Percentiles rank a stretch among this genome's conserved stretches.
Conservation (phyloP, 768 basidiomycete genomes). For the Tulasnella sp. region DNA sequence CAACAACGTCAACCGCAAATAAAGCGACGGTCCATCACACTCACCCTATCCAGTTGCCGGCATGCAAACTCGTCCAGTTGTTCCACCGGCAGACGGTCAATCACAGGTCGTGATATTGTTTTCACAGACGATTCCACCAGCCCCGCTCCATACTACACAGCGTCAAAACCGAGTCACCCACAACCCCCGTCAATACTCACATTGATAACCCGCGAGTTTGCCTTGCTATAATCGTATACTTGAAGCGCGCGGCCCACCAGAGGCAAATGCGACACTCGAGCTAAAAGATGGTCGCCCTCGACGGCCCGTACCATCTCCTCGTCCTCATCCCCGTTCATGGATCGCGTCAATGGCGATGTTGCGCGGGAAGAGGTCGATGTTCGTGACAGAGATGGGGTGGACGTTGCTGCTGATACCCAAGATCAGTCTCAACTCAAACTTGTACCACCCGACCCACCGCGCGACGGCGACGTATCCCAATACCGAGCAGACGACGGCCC, state of each 20-base stretch:
- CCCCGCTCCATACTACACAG: constrained; percentile 63
- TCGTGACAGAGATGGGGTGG: constrained; percentile 20
- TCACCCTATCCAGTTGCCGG: constrained; percentile 69
- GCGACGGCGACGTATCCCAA: background rate
- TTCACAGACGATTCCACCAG: constrained; percentile 79
- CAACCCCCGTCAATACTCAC: constrained; percentile 30
- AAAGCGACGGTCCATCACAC: constrained; percentile 23
- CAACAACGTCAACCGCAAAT: background rate
- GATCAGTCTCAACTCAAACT: background rate
- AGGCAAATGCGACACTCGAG: constrained; percentile 55
- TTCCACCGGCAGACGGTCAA: constrained; percentile 57
- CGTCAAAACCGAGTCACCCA: constrained; percentile 1
- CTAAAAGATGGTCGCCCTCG: constrained; percentile 28
- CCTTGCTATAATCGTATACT: constrained; percentile 73
- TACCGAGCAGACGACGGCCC: constrained; percentile 1
- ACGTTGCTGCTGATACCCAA: constrained; percentile 1
- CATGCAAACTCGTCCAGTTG: constrained; percentile 77
- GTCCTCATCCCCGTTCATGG: constrained; percentile 15
- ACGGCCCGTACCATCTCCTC: constrained; percentile 1
- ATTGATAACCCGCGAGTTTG: constrained; percentile 73
- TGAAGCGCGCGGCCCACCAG: constrained; percentile 59
- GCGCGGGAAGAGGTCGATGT: constrained; percentile 19
- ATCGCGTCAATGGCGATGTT: constrained; percentile 16
- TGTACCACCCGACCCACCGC: constrained; percentile 15
- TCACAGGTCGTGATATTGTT: constrained; percentile 67